Base-by-base conservation (phyloP, 2,329 filamentous ascomycete genomes). In the Fusarium protoensiforme region DNA sequence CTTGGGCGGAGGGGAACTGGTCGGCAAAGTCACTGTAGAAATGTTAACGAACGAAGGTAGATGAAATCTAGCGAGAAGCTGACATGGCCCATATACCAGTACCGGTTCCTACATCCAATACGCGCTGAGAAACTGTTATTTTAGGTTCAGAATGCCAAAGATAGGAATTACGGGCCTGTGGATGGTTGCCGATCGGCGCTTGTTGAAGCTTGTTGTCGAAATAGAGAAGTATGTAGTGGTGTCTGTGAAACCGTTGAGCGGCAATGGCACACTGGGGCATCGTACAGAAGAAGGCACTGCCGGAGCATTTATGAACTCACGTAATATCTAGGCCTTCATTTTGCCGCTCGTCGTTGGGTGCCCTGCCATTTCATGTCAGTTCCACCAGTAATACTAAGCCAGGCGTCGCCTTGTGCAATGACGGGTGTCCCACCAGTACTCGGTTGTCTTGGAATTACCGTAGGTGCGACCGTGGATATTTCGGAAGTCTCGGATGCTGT, bases 311-410 rank as follows among this genome's bases (percentile, higher is more conserved):
- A n/a, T 14, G 16, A 31, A 69, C 69, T 68, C 59, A 72, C 67
- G 69, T 72, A 68, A 72, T 72, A 22, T 72, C 67, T 11, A 72
- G 61, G 18, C 69, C 67, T 65, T 70, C 69, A 63, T 72, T 72
- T 61, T 72, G 67, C 11, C 48, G 57, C 31, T 71, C 61, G 31
- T 71, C 67, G 39, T 72, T 70, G 3, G 67, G 64, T 7, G 67
- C 67, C 69, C 69, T 72, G 14, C 8, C 16, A 5, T 6, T 35
- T 35, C 33, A 65, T 63, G 38, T 69, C 29, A 69, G 65, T 54
- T 65, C 62, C 24, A 57, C 53, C 22, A 24, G 6, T 27, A 16
- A 10, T 6, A 65, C 10, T 29, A 59, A 38, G 33, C 22, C 46
- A 29, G 33, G 13, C 27, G 16, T 41, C 33, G 10, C n/a, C 20